Base-by-base conservation (phyloP, 306 rosid genomes). In the Inga laurina region DNA sequence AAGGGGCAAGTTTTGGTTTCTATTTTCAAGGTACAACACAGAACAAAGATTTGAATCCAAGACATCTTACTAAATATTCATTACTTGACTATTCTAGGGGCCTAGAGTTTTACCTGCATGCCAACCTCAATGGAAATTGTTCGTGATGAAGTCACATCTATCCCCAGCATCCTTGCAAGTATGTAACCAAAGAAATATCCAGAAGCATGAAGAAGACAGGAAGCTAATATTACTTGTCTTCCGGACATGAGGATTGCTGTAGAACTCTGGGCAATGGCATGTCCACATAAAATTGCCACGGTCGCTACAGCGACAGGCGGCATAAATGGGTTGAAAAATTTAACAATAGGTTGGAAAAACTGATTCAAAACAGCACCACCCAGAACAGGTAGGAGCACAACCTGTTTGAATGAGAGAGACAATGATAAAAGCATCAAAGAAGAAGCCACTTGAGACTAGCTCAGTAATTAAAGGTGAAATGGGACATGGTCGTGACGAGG, bases 81-180 rank as follows among this genome's bases (percentile, higher is more conserved):
- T 68, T 9, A 39, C 16, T 8, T 3, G 14, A 41, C 16, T 44
- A 69, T 39, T 10, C 74, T 69, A 70, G 19, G 1, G 54, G 49
- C 19, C 2, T n/a, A 43, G 21, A 10, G 14, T 61, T 77, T 86
- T 59, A 93, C 97, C 97, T 94, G 93, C 95, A 91, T 93, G 90
- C 98, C 98, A 76, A 94, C 98, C 86, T 94, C 92, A 16, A 90
- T 91, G 76, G 97, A 94, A 88, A 94, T 80, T 5, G 98, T 93
- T 79, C 97, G 93, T 2, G 95, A 91, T 24, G 97, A 88, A 2
- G 97, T 37, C 34, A 85, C 75, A 45, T 90, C 97, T 62, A 94
- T 35, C 37, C 94, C 91, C 34, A 94, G 92, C 48, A 87, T 39
- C 76, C 93, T 86, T 45, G 97, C 83, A 76, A 93, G 82, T 43